Percentiles rank a stretch among this genome's conserved stretches.
phyloP scores from a whole-genome alignment of 2,329 filamentous ascomycete genomes.

The Apiospora kogelbergensis region DNA sequence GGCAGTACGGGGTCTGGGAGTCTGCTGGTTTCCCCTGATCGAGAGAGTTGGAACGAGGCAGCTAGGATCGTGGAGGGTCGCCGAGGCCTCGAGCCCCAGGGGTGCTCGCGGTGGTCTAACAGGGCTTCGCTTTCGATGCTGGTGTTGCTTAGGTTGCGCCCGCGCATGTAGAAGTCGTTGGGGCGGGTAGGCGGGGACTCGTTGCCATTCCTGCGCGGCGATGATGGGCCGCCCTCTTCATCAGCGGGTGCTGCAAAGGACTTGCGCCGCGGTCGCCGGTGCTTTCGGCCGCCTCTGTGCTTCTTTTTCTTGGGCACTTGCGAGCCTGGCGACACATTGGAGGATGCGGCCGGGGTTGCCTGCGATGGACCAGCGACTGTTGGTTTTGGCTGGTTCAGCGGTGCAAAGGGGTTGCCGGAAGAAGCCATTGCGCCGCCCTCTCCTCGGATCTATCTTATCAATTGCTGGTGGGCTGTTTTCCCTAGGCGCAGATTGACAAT shows the following conservation, averaged over 20 bases:
- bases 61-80: conserved; percentile 50
- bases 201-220: conserved; percentile 29
- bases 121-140: conserved; percentile 88
- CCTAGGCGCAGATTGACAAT: neutral
- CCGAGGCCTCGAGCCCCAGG: conserved; percentile 56
- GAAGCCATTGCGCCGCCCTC: neutral
- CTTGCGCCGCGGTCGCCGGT: conserved; percentile 72
- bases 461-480: neutral
- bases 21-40: neutral
- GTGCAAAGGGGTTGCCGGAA: conserved; percentile 7
- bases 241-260: conserved; percentile 72
- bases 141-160: conserved; percentile 70
- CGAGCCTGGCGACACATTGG: conserved; percentile 16
- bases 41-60: conserved; percentile 32
- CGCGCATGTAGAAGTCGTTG: conserved; percentile 46
- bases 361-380: neutral
- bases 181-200: neutral
- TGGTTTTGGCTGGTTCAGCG: neutral
- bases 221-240: conserved; percentile 41
- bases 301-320: conserved; percentile 63
- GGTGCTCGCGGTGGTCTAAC: conserved; percentile 67
- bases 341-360: neutral
- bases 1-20: conserved; percentile 5
- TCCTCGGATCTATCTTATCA: neutral
- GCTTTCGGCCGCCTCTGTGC: conserved; percentile 71